Evolutionary conservation across 768 basidiomycete genomes (phyloP).

Genomic region (Tulasnella sp.): DNA sequence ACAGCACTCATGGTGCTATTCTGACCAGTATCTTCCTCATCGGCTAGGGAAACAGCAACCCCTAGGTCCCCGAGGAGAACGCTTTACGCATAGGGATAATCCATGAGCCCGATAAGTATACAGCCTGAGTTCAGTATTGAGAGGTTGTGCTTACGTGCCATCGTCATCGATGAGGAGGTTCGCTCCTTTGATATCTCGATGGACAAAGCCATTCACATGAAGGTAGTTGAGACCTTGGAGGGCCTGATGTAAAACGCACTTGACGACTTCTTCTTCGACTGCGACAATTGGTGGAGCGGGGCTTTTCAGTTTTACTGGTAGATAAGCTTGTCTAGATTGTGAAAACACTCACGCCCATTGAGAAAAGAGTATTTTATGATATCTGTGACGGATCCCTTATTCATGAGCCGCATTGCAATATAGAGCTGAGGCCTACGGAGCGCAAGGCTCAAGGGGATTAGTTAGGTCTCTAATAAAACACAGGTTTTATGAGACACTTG

Average conservation of each 20-base stretch:
- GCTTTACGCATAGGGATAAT: constrained; percentile 22
- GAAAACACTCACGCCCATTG: constrained; percentile 38
- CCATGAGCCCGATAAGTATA: background rate
- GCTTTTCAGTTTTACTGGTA: background rate
- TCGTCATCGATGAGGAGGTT: constrained; percentile 88
- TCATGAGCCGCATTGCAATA: constrained; percentile 85
- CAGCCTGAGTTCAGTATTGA: too few relatives aligned
- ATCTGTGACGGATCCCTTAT: constrained; percentile 74
- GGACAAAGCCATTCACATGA: constrained; percentile 84
- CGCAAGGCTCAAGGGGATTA: too few relatives aligned
- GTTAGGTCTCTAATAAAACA: too few relatives aligned
- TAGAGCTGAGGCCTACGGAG: constrained; percentile 46
- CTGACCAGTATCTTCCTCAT: constrained; percentile 39
- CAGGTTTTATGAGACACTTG: too few relatives aligned
- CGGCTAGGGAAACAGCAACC: constrained; percentile 73
- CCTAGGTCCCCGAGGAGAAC: constrained; percentile 88
- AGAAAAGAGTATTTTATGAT: constrained; percentile 77
- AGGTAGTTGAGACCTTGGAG: constrained; percentile 82
- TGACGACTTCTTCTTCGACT: constrained; percentile 81
- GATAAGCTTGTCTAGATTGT: too few relatives aligned
- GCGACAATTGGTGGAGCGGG: background rate
- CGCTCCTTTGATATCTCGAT: constrained; percentile 88
- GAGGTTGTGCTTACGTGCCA: constrained; percentile 37
- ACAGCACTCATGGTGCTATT: background rate
- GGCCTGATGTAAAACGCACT: constrained; percentile 74